phyloP scores from a whole-genome alignment of 768 basidiomycete species.

The Hygrophoropsis aurantiaca region DNA sequence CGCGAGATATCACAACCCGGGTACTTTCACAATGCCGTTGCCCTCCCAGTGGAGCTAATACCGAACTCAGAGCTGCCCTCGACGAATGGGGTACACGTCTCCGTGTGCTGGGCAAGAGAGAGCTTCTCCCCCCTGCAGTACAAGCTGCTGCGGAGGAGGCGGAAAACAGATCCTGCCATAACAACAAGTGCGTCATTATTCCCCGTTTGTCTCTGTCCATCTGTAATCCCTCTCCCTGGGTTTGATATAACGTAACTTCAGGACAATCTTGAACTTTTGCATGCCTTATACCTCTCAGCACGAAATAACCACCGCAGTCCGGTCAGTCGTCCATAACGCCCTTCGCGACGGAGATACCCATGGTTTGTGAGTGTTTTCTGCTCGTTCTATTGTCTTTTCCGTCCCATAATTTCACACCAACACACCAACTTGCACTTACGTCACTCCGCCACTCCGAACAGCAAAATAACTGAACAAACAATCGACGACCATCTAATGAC shows the following conservation, averaged over 20 bases:
- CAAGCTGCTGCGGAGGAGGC: conserved; percentile 67
- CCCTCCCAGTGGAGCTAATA: neutral
- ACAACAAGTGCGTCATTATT: conserved; percentile 54
- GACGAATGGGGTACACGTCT: conserved; percentile 82
- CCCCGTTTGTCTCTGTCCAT: neutral
- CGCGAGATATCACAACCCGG: conserved; percentile 78
- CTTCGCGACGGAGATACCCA: conserved; percentile 31
- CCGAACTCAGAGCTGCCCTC: conserved; percentile 64
- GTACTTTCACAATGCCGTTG: conserved; percentile 43
- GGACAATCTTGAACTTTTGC: conserved; percentile 87
- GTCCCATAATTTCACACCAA: neutral
- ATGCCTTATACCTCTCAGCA: conserved; percentile 92
- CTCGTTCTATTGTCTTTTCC: conserved; percentile 2
- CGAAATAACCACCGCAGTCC: conserved; percentile 83
- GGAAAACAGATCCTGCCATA: conserved; percentile 72
- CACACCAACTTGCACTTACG: neutral
- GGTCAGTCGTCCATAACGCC: conserved; percentile 30
- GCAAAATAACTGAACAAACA: conserved; percentile 62
- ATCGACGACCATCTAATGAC: conserved; percentile 72
- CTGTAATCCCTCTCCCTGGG: neutral
- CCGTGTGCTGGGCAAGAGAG: conserved; percentile 73
- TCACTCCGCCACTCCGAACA: conserved; percentile 11
- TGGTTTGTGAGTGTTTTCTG: conserved; percentile 19
- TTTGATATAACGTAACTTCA: conserved; percentile 27
- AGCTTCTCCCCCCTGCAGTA: conserved; percentile 78